These are phyloP conservation scores for Synchytrium microbalum DNA, from an alignment of 371 early-diverging fungal genomes.

Conservation along the genomic window DNA sequence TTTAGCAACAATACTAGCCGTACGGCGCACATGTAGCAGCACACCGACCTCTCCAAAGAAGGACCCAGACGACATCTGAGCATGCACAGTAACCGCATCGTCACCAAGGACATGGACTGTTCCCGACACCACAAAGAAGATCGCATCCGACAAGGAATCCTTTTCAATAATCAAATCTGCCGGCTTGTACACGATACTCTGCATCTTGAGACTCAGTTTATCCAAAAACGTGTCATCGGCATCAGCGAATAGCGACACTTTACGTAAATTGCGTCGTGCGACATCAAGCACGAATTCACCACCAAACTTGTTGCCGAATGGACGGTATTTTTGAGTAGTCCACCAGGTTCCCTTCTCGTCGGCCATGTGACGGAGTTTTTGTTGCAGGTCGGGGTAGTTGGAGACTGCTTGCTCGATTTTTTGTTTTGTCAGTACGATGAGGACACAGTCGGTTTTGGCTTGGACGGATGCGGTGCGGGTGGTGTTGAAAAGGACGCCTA, in stretches of 20 bases:
- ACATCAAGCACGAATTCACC: slow-evolving; percentile 25
- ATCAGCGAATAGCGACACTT: slow-evolving; percentile 21
- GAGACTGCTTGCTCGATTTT: slow-evolving; percentile 15
- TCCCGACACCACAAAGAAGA: slow-evolving; percentile 32
- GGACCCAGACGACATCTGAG: slow-evolving; percentile 23
- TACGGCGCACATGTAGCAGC: slow-evolving; percentile 38
- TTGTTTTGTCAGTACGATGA: slow-evolving; percentile 24
- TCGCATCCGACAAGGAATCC: slow-evolving; percentile 22
- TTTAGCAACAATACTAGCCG: slow-evolving; percentile 35
- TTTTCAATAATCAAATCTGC: slow-evolving; percentile 15
- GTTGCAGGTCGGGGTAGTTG: slow-evolving; percentile 5
- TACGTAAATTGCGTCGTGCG: slow-evolving; percentile 17
- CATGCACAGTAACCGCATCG: slow-evolving; percentile 23
- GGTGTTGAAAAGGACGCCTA: no score
- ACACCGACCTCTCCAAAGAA: slow-evolving; percentile 25
- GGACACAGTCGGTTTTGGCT: slow-evolving; percentile 21
- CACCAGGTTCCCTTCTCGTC: slow-evolving; percentile 14
- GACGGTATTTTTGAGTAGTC: slow-evolving; percentile 10
- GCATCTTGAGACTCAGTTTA: slow-evolving; percentile 18
- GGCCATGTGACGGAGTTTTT: slow-evolving; percentile 9
- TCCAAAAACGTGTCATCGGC: slow-evolving; percentile 26
- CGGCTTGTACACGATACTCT: slow-evolving; percentile 10
- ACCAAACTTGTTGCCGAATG: slow-evolving; percentile 15
- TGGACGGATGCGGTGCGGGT: slow-evolving; percentile 24
- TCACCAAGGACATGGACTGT: slow-evolving; percentile 24